Conservation (phyloP, 345 rosid species). For the Crucihimalaya himalaica region DNA sequence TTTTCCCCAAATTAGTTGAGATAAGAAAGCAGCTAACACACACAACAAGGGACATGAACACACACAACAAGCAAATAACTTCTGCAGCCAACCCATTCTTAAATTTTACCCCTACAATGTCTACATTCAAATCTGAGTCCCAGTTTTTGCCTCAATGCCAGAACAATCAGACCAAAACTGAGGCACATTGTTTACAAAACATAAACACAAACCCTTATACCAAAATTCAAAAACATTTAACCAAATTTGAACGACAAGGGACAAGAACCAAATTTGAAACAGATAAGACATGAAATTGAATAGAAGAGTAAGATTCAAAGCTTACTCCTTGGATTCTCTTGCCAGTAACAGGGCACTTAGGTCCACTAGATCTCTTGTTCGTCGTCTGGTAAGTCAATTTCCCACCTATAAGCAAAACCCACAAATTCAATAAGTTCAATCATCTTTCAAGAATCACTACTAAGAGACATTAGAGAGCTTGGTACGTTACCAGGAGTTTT, state of each 20-base stretch:
- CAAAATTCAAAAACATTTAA: too few species aligned
- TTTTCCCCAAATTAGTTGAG: not conserved
- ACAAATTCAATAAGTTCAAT: not conserved
- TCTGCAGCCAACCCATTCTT: too few species aligned
- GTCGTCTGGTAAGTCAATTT: constrained; percentile 83
- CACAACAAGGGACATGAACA: not conserved
- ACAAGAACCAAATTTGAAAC: not conserved
- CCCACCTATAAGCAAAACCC: constrained; percentile 53
- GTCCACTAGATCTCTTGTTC: constrained; percentile 88
- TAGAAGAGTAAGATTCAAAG: not conserved
- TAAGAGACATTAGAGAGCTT: not conserved
- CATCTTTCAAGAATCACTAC: not conserved
- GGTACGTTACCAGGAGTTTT: constrained; percentile 70
- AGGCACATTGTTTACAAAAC: not conserved
- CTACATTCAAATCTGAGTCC: not conserved
- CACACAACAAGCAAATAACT: too few species aligned
- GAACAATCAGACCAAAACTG: not conserved
- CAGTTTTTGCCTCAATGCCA: not conserved
- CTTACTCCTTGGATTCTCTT: constrained; percentile 87
- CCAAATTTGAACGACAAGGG: too few species aligned
- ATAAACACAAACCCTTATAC: not conserved
- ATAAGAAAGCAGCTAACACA: not conserved
- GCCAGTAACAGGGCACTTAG: constrained; percentile 86
- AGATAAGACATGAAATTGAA: not conserved
- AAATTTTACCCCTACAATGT: too few species aligned